Evolutionary conservation across 2,329 filamentous ascomycete species (phyloP).

Genomic region (Cladophialophora carrionii): DNA sequence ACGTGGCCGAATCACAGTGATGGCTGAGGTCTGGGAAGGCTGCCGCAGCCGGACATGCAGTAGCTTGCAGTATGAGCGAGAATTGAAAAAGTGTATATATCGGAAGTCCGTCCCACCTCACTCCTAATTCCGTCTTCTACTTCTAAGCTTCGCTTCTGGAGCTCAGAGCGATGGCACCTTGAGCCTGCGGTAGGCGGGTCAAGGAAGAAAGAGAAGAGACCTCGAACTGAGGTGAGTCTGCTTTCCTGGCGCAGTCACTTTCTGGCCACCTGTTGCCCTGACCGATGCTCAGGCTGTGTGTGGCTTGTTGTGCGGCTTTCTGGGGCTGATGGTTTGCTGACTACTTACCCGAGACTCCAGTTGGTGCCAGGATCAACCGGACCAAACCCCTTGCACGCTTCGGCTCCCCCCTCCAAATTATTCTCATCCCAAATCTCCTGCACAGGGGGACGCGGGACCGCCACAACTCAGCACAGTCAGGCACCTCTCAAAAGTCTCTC

Average conservation of each 20-base stretch:
- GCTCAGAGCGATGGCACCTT: conserved; percentile 33
- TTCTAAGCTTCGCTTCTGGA: conserved; percentile 9
- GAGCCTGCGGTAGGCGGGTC: conserved; percentile 36
- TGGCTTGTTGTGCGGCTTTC: conserved; percentile 12
- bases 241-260: conserved; percentile 3
- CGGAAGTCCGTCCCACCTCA: conserved; percentile 19
- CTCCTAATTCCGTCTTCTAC: conserved; percentile 21
- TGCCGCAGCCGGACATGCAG: conserved; percentile 27
- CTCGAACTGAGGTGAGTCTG: conserved; percentile 8
- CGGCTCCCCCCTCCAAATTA: conserved; percentile 7
- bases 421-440: conserved; percentile 9
- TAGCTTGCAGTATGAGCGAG: conserved; percentile 23
- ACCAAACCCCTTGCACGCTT: neutral
- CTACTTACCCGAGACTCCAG: conserved; percentile 10
- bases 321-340: conserved; percentile 12
- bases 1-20: conserved; percentile 34
- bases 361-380: conserved; percentile 1
- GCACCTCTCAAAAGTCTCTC: neutral
- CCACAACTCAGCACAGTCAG: neutral
- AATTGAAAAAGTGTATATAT: conserved; percentile 30
- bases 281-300: conserved; percentile 3
- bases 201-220: conserved; percentile 14
- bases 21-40: conserved; percentile 15
- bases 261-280: neutral
- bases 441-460: conserved; percentile 9